phyloP scores from a whole-genome alignment of 495 filamentous ascomycete species.

The Podospora didyma region DNA sequence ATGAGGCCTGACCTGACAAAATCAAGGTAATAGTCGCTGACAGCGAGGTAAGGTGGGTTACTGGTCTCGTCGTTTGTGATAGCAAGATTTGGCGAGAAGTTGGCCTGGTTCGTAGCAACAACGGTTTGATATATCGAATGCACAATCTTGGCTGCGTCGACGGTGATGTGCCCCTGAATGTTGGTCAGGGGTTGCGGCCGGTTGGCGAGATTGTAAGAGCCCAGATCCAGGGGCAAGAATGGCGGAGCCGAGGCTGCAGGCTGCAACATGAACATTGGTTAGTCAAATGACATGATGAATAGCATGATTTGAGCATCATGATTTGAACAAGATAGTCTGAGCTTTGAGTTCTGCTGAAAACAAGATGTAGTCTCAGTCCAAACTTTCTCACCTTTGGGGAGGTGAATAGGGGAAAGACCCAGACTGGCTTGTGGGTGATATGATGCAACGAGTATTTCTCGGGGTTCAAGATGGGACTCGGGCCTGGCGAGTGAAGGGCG shows the following conservation, averaged over 20 bases:
- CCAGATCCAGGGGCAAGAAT: constrained; percentile 74
- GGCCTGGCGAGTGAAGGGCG: constrained; percentile 40
- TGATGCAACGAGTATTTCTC: constrained; percentile 57
- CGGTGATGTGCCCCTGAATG: constrained; percentile 52
- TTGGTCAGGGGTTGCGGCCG: constrained; percentile 56
- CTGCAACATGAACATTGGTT: constrained; percentile 18
- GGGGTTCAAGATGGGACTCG: constrained; percentile 25
- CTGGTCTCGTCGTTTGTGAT: constrained; percentile 28
- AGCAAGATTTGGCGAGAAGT: constrained; percentile 41
- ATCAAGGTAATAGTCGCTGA: constrained; percentile 66
- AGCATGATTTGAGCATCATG: no score
- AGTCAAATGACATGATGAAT: no score
- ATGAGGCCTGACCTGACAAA: constrained; percentile 68
- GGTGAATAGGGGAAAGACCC: constrained; percentile 63
- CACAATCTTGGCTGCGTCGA: constrained; percentile 45
- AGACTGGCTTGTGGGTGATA: constrained; percentile 64
- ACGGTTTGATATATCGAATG: constrained; percentile 53
- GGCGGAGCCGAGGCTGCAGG: constrained; percentile 42
- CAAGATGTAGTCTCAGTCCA: background rate
- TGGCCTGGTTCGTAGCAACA: constrained; percentile 61
- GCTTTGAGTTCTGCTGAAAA: constrained; percentile 1
- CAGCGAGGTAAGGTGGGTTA: constrained; percentile 58
- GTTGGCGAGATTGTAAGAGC: constrained; percentile 64
- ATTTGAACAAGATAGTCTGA: background rate
- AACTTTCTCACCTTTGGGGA: constrained; percentile 42